Percentiles rank a stretch among this genome's conserved stretches.
Conservation (phyloP, 2,329 filamentous ascomycete species). For the Fusarium vanettenii region DNA sequence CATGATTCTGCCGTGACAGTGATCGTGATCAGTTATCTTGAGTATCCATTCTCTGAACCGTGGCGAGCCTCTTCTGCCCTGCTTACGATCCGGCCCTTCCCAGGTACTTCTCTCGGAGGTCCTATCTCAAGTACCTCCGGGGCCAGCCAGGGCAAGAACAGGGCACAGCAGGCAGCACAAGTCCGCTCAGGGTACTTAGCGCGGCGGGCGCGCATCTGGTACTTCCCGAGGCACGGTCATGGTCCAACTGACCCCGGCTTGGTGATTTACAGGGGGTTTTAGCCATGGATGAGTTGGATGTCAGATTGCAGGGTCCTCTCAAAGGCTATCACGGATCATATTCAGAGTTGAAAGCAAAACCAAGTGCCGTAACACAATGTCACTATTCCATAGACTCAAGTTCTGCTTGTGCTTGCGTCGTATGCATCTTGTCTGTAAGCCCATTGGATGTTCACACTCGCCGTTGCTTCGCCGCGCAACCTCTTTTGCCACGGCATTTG, state of each 20-base stretch:
- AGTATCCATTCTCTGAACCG: neutral
- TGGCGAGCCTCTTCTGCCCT: neutral
- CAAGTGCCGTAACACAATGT: constrained; percentile 6
- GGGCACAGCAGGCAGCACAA: constrained; percentile 15
- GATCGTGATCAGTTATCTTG: neutral
- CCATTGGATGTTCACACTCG: constrained; percentile 15
- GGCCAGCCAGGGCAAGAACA: constrained; percentile 6
- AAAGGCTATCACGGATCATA: constrained; percentile 19
- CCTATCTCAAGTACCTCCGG: constrained; percentile 6
- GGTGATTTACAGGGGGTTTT: constrained; percentile 22
- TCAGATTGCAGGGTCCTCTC: constrained; percentile 28
- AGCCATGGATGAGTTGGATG: constrained; percentile 8
- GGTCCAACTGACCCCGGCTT: constrained; percentile 5
- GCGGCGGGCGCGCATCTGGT: constrained; percentile 27
- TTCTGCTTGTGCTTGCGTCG: constrained; percentile 5
- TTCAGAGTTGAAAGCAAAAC: neutral
- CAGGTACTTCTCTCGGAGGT: constrained; percentile 7
- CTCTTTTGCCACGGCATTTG: constrained; percentile 36
- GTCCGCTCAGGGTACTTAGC: constrained; percentile 23
- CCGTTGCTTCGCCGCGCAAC: constrained; percentile 22
- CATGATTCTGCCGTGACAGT: neutral
- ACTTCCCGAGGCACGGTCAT: constrained; percentile 30
- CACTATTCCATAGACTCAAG: constrained; percentile 5
- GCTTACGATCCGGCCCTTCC: neutral
- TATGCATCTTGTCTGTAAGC: constrained; percentile 10